Base-by-base conservation (phyloP, 441 rosid genomes). In the Kokia cookei region DNA sequence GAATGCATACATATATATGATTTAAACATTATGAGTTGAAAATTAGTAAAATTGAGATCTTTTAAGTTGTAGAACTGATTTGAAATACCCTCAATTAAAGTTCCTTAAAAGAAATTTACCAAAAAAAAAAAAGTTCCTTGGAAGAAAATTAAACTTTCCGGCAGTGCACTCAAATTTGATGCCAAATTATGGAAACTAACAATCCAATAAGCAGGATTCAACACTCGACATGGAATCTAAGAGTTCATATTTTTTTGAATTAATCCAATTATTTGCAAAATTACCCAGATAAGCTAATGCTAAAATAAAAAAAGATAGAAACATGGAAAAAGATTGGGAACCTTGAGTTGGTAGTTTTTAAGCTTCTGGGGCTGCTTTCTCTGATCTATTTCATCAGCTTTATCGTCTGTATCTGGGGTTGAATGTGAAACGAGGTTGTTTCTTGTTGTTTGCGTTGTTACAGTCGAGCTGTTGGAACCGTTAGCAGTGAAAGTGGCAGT, bases 281-380 rank as follows among this genome's bases (percentile, higher is more conserved):
- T 10, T 50, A 68, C 45, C 59, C 45, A 68, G 26, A 50, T 9
- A 50, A 50, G 59, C 27, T 29, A 68, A 61, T n/a, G 59, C 5
- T 17, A 50, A 32, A 55, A 67, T 22, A 13, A 65, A 37, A 37
- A 55, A 65, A 65, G 43, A 47, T 35, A 24, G 37, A 35, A 74
- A 8, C 47, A 19, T 7, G 26, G 61, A 48, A 63, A 73, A 73
- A 61, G 19, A 19, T 51, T 32, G 50, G 47, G 61, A 64, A 91
- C 97, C 95, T 91, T 92, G 67, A 94, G 81, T 48, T 89, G 93
- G 79, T 83, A 93, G 79, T 84, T 91, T 62, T 86, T 92, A 69
- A 84, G 86, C 87, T 87, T 89, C 57, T 85, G 84, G 76, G 97
- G 80, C 64, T 86, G 82, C 54, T 43, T 65, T 37, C 73, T 50